These are phyloP conservation scores for Vinca minor DNA, from an alignment of 257 asterid genomes.

Conservation along the genomic window DNA sequence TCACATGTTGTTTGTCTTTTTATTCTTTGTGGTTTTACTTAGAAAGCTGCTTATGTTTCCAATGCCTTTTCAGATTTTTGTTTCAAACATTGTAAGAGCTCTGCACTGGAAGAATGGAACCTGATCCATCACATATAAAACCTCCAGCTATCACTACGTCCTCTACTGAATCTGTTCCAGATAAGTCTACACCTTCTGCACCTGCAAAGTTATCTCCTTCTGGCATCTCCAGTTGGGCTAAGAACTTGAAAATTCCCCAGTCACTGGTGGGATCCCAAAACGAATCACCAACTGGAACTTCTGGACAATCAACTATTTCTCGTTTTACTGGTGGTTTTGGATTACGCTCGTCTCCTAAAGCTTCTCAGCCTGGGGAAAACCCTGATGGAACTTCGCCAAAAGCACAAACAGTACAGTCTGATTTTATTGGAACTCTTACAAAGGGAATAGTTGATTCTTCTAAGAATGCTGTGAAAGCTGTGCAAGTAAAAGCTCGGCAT, in stretches of 20 bases:
- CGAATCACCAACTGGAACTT: slow-evolving; percentile 51
- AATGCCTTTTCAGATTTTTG: neutral
- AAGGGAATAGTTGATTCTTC: slow-evolving; percentile 93
- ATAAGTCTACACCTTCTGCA: slow-evolving; percentile 32
- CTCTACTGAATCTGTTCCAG: slow-evolving; percentile 33
- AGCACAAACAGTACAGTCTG: slow-evolving; percentile 47
- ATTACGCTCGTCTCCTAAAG: slow-evolving; percentile 64
- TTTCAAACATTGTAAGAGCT: slow-evolving; percentile 13
- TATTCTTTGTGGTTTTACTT: neutral
- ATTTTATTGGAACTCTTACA: slow-evolving; percentile 74
- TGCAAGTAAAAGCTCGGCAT: slow-evolving; percentile 95
- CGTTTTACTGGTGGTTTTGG: slow-evolving; percentile 81
- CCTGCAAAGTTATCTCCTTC: slow-evolving; percentile 65
- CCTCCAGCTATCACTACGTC: slow-evolving; percentile 29
- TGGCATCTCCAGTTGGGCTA: slow-evolving; percentile 91
- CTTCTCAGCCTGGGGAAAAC: slow-evolving; percentile 58
- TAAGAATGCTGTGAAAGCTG: slow-evolving; percentile 91
- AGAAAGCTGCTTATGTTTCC: neutral
- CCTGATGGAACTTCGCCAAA: slow-evolving; percentile 54
- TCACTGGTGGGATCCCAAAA: slow-evolving; percentile 69
- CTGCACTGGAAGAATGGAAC: slow-evolving; percentile 38
- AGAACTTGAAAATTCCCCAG: slow-evolving; percentile 72
- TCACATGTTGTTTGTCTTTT: neutral
- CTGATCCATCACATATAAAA: slow-evolving; percentile 26
- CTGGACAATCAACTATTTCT: slow-evolving; percentile 57